Evolutionary conservation across 1,139 yeast genomes (phyloP).

Genomic region (Chernovozyma sophiae-reginae): DNA sequence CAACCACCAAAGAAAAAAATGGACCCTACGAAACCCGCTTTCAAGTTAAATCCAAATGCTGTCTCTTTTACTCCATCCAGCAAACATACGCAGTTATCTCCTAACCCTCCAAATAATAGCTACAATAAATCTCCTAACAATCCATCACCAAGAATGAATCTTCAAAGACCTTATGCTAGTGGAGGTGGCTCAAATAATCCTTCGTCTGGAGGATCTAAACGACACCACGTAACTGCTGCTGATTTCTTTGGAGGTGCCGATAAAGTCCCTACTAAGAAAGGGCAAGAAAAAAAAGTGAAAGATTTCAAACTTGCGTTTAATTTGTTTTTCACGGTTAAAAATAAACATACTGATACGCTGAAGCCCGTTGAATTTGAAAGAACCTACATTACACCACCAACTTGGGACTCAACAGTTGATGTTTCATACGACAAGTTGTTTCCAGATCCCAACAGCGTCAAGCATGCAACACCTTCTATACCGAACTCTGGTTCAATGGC

Average conservation of each 20-base stretch:
- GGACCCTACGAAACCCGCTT: conserved; percentile 56
- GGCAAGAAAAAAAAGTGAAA: conserved; percentile 31
- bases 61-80: conserved; percentile 63
- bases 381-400: conserved; percentile 74
- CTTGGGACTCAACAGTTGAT: conserved; percentile 65
- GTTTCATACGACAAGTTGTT: conserved; percentile 48
- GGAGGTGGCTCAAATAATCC: conserved; percentile 7
- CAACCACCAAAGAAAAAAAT: conserved; percentile 35
- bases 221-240: conserved; percentile 40
- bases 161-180: conserved; percentile 30
- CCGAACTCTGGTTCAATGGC: conserved; percentile 14
- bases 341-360: conserved; percentile 28
- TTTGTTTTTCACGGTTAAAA: conserved; percentile 45
- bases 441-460: conserved; percentile 18
- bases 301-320: conserved; percentile 51
- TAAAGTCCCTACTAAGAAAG: conserved; percentile 45
- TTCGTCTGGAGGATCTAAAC: conserved; percentile 18
- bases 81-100: conserved; percentile 25
- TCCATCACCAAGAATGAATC: conserved; percentile 33
- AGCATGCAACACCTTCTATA: conserved; percentile 1
- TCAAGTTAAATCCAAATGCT: conserved; percentile 70
- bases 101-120: conserved; percentile 22
- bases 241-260: conserved; percentile 48
- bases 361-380: conserved; percentile 40
- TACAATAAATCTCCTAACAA: conserved; percentile 25